Percentiles rank a stretch among this genome's conserved stretches.
Evolutionary conservation across 192 early-diverging fungal species (phyloP).

Genomic region (Coemansia sp.): DNA sequence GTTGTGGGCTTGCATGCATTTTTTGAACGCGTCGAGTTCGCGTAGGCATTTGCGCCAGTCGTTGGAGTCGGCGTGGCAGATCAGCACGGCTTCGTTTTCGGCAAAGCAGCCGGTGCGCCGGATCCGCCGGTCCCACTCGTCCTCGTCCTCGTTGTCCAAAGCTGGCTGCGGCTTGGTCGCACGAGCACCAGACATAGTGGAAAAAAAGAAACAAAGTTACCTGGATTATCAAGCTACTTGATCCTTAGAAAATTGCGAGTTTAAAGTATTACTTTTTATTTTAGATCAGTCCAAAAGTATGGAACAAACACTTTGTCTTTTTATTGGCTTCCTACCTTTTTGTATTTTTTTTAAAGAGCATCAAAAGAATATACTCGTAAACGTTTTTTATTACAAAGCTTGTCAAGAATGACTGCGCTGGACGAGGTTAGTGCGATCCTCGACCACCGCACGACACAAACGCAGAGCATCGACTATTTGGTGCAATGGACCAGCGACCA

Average conservation of each 20-base stretch:
- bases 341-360: no score
- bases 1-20: slow-evolving; percentile 57
- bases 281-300: no score
- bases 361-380: background rate
- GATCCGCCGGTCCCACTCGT: slow-evolving; percentile 77
- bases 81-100: slow-evolving; percentile 76
- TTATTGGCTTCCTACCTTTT: no score
- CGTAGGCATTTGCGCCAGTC: slow-evolving; percentile 83
- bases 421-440: slow-evolving; percentile 14
- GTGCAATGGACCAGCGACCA: slow-evolving; percentile 34
- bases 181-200: no score
- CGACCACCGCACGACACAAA: slow-evolving; percentile 5
- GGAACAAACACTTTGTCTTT: no score
- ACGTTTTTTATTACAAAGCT: background rate
- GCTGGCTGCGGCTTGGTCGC: no score
- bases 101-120: slow-evolving; percentile 70
- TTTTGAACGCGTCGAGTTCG: slow-evolving; percentile 73
- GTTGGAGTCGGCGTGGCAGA: slow-evolving; percentile 78
- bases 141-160: slow-evolving; percentile 47
- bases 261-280: no score
- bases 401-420: slow-evolving; percentile 3
- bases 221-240: no score
- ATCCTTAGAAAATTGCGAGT: no score
- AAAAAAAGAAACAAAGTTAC: no score
- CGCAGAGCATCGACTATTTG: slow-evolving; percentile 21